Evolutionary conservation across 257 asterid genomes (phyloP).

Genomic region (Gynochthodes officinalis): DNA sequence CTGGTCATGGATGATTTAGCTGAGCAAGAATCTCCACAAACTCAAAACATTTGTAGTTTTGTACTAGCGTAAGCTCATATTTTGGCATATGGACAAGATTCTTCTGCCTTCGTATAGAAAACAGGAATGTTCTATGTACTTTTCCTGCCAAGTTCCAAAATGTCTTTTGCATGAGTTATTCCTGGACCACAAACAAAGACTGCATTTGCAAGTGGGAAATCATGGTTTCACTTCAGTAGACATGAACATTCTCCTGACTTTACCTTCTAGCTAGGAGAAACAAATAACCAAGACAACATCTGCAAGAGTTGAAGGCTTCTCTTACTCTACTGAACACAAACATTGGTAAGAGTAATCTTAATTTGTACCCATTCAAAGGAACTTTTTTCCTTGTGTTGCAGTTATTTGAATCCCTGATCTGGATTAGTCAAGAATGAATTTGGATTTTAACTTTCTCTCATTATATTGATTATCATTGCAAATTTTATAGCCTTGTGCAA

Average conservation of each 20-base stretch:
- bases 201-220: not conserved
- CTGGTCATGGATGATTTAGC: conserved; percentile 1
- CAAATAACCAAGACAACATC: not conserved
- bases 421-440: not conserved
- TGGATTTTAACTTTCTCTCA: not conserved
- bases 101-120: not conserved
- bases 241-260: not conserved
- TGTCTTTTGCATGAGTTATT: not conserved
- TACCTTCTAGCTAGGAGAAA: too few species aligned
- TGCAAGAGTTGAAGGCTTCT: not conserved
- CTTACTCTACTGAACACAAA: not conserved
- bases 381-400: not conserved
- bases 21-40: not conserved
- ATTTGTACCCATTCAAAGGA: not conserved
- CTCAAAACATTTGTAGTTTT: not conserved
- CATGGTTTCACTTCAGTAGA: not conserved
- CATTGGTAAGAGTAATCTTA: not conserved
- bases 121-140: not conserved
- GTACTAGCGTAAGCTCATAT: conserved; percentile 2
- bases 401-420: not conserved
- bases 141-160: not conserved
- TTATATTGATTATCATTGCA: too few species aligned
- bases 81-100: conserved; percentile 5
- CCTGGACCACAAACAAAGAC: not conserved
- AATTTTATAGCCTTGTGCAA: too few species aligned